Evolutionary conservation across 2,329 filamentous ascomycete species (phyloP).

Genomic region (Nectriaceae sp.): DNA sequence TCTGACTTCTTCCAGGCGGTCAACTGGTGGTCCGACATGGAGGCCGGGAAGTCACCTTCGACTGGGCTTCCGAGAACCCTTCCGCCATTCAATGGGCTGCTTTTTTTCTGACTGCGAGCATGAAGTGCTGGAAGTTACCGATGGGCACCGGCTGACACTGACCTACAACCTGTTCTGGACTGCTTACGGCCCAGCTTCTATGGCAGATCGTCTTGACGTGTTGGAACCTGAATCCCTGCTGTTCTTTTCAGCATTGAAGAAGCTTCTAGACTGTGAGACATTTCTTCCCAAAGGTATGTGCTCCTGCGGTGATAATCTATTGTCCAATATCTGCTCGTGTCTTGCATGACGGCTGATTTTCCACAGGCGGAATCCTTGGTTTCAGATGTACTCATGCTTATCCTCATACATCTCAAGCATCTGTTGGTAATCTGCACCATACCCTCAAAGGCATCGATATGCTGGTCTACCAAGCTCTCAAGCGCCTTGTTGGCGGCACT

Average conservation of each 20-base stretch:
- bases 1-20: too few species aligned
- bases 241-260: slow-evolving; percentile 8
- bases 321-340: not conserved
- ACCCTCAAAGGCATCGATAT: slow-evolving; percentile 50
- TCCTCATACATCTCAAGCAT: slow-evolving; percentile 37
- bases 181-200: slow-evolving; percentile 28
- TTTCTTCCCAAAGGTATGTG: slow-evolving; percentile 5
- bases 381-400: slow-evolving; percentile 50
- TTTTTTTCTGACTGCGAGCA: slow-evolving; percentile 57
- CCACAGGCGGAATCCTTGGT: slow-evolving; percentile 44
- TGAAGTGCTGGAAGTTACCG: slow-evolving; percentile 49
- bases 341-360: too few species aligned
- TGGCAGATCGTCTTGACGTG: slow-evolving; percentile 17
- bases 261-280: not conserved
- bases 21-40: slow-evolving; percentile 44
- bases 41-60: slow-evolving; percentile 36
- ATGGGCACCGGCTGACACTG: slow-evolving; percentile 56
- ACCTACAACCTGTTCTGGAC: slow-evolving; percentile 57
- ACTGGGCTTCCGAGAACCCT: slow-evolving; percentile 36
- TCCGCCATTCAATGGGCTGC: slow-evolving; percentile 46
- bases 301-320: rapidly evolving
- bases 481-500: slow-evolving; percentile 4
- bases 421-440: slow-evolving; percentile 29
- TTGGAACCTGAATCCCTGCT: slow-evolving; percentile 16
- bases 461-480: slow-evolving; percentile 36